These are phyloP conservation scores for Candida coquimbonensis DNA, from an alignment of 805 yeast species.

Conservation along the genomic window DNA sequence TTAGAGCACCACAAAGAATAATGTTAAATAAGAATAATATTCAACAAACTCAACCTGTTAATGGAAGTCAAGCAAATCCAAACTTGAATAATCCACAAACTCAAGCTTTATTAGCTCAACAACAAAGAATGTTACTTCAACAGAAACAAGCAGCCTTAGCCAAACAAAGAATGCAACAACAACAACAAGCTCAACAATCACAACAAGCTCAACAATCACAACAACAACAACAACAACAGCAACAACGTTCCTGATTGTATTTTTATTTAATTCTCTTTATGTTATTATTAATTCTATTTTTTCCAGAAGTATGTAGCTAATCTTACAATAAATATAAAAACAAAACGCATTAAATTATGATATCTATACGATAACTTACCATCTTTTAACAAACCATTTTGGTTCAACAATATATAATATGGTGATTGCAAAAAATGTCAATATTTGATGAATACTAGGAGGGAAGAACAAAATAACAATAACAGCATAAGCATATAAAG, in stretches of 20 bases:
- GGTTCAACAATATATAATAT: slow-evolving; percentile 10
- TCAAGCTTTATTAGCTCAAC: slow-evolving; percentile 4
- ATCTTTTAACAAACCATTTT: slow-evolving; percentile 10
- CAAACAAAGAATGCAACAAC: slow-evolving; percentile 4
- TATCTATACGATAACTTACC: slow-evolving; percentile 2
- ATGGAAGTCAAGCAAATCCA: too few species aligned
- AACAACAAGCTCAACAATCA: slow-evolving; percentile 2
- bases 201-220: slow-evolving; percentile 5
- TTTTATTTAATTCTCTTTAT: not conserved
- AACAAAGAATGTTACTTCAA: slow-evolving; percentile 6
- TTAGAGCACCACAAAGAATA: slow-evolving; percentile 42
- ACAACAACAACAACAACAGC: not conserved
- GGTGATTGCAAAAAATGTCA: slow-evolving; percentile 3
- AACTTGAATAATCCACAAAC: slow-evolving; percentile 6
- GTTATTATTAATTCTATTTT: not conserved
- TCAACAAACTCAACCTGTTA: slow-evolving; percentile 5
- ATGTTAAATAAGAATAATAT: slow-evolving; percentile 18
- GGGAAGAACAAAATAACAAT: slow-evolving; percentile 14
- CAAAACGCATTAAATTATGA: not conserved
- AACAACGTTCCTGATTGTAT: not conserved
- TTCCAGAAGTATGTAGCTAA: too few species aligned
- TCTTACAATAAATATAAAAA: too few species aligned
- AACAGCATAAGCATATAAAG: slow-evolving; percentile 10
- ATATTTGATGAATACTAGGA: slow-evolving; percentile 13
- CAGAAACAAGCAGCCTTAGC: slow-evolving; percentile 3